Conservation (phyloP, 805 yeast species). For the Myxozyma kluyveri region DNA sequence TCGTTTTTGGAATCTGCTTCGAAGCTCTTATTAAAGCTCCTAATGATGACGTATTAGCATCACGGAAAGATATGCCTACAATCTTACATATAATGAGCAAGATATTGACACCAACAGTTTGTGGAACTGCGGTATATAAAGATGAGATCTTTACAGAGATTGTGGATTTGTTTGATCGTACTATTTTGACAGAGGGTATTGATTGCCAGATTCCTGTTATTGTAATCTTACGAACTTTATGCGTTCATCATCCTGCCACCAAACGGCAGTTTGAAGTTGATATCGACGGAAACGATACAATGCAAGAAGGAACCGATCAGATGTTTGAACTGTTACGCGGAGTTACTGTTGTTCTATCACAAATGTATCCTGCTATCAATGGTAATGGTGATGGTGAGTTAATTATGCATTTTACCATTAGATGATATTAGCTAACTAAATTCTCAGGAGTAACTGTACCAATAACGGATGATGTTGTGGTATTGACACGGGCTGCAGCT, state of each 20-base stretch:
- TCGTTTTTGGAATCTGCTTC: slow-evolving; percentile 78
- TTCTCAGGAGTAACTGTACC: slow-evolving; percentile 8
- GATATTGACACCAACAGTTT: slow-evolving; percentile 54
- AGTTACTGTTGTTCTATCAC: slow-evolving; percentile 59
- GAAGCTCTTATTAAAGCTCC: slow-evolving; percentile 59
- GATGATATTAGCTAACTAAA: slow-evolving; percentile 8
- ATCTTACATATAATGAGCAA: slow-evolving; percentile 51
- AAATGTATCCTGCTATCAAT: slow-evolving; percentile 57
- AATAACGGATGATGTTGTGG: slow-evolving; percentile 26
- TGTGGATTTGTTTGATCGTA: slow-evolving; percentile 70
- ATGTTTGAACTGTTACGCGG: slow-evolving; percentile 77
- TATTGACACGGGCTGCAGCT: slow-evolving; percentile 33
- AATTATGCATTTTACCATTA: background rate
- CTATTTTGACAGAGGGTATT: slow-evolving; percentile 53
- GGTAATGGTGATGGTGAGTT: slow-evolving; percentile 37
- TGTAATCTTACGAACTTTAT: slow-evolving; percentile 58
- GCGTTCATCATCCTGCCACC: slow-evolving; percentile 45
- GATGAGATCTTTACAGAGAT: slow-evolving; percentile 72
- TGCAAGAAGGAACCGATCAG: slow-evolving; percentile 65
- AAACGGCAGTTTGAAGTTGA: slow-evolving; percentile 18
- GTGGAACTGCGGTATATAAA: slow-evolving; percentile 59
- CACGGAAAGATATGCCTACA: slow-evolving; percentile 40
- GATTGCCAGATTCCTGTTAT: slow-evolving; percentile 50
- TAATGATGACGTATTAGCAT: slow-evolving; percentile 27
- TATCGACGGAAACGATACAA: slow-evolving; percentile 41